Base-by-base conservation (phyloP, 352 stramenopile species). In the Blastocystis sp. region DNA sequence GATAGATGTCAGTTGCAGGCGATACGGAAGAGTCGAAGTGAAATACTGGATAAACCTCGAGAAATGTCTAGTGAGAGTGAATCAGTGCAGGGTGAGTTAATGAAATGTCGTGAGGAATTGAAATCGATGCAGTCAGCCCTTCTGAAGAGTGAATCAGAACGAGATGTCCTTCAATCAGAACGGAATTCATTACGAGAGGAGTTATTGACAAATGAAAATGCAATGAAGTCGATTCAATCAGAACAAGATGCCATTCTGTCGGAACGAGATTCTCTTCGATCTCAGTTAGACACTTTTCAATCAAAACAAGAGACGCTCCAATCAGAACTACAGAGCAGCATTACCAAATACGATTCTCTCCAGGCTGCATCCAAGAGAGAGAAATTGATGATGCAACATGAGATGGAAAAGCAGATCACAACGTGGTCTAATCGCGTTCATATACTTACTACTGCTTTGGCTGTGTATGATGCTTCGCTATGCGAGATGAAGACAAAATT, bases 381-480 rank as follows among this genome's bases (percentile, higher is more conserved):
- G 7, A 43, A 73, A 1, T 39, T 73, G 0, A 43, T n/a, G 1
- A 14, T 24, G 35, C 16, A 73, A 24, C 35, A 51, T n/a, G 61
- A 73, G 39, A 39, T 43, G 35, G 61, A 73, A 12, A 46, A 46
- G 9, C 39, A 46, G 39, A 9, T 9, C 9, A 46, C 39, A 9
- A 46, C 39, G 9, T 46, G 39, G 39, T 46, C 39, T 2, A 46
- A 46, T 46, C 39, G 39, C 9, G 37, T 49, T 14, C 37, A 77
- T 16, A n/a, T 49, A n/a, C 43, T 77, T 21, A 49, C 65, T 24
- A 51, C 43, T 24, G 43, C 65, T 21, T 24, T 77, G 7, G 37
- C 65, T 5, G 46, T 73, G 21, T 73, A 73, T 73, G 61, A 73
- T 42, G 61, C 6, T 14, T 73, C 61, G 16, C 35, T 73, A 9